A percentile compares a stretch with the other conserved stretches of the same genome.
These are phyloP conservation scores for Pseudopyrenochaeta lycopersici DNA, from an alignment of 2,329 filamentous ascomycete species.

Conservation along the genomic window DNA sequence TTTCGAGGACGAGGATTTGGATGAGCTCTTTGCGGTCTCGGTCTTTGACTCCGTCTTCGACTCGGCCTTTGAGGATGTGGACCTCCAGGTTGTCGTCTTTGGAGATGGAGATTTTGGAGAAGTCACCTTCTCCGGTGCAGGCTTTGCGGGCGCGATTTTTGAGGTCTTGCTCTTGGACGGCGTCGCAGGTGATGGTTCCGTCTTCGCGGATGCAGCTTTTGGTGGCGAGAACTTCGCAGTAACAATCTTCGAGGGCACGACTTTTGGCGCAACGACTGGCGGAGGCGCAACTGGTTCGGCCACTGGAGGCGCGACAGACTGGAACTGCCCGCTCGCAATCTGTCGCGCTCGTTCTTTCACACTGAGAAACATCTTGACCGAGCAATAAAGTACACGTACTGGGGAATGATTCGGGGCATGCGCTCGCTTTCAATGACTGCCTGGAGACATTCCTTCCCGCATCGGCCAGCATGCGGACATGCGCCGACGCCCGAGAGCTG, in stretches of 20 bases:
- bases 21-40: neutral
- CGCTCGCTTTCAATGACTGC: constrained; percentile 11
- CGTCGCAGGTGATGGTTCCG: neutral
- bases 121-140: neutral
- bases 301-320: neutral
- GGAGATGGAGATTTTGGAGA: neutral
- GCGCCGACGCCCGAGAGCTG: constrained; percentile 9
- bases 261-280: constrained; percentile 6
- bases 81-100: neutral
- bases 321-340: constrained; percentile 20
- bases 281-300: neutral
- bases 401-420: constrained; percentile 9
- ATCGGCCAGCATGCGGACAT: constrained; percentile 27
- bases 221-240: constrained; percentile 2
- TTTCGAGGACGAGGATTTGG: neutral
- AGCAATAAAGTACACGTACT: constrained; percentile 5
- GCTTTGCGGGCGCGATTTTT: neutral
- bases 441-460: constrained; percentile 19
- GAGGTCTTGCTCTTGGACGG: neutral
- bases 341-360: constrained; percentile 22
- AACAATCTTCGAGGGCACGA: neutral
- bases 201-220: constrained; percentile 1
- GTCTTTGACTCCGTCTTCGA: neutral
- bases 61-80: neutral
- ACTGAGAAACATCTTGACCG: constrained; percentile 20